Percentiles rank a stretch among this genome's conserved stretches.
These are phyloP conservation scores for Yarrowia osloensis DNA, from an alignment of 805 yeast species.

Conservation along the genomic window DNA sequence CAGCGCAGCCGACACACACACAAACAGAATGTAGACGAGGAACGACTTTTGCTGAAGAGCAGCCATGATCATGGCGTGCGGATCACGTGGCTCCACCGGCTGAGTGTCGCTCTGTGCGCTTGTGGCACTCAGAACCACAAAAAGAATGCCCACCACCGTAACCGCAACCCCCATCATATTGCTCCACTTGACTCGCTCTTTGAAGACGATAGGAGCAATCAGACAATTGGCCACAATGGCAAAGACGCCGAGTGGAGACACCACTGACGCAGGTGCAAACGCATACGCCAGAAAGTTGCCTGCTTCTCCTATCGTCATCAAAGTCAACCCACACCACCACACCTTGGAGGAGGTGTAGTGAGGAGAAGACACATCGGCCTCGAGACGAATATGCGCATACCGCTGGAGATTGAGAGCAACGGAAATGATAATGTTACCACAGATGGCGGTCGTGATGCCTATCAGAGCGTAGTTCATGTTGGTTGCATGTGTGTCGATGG, in stretches of 20 bases:
- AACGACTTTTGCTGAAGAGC: not conserved
- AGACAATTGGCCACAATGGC: slow-evolving; percentile 52
- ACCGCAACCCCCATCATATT: slow-evolving; percentile 47
- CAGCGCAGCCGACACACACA: not conserved
- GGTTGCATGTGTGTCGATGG: not conserved
- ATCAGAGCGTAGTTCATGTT: slow-evolving; percentile 35
- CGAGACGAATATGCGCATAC: slow-evolving; percentile 44
- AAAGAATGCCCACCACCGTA: slow-evolving; percentile 49
- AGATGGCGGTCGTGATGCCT: slow-evolving; percentile 44
- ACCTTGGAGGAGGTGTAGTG: slow-evolving; percentile 14
- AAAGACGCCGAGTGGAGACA: slow-evolving; percentile 54
- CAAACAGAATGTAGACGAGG: not conserved
- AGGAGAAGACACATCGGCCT: slow-evolving; percentile 23
- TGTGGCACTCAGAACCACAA: slow-evolving; percentile 47
- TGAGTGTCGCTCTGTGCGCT: slow-evolving; percentile 5
- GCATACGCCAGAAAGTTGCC: slow-evolving; percentile 55
- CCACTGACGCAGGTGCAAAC: slow-evolving; percentile 50
- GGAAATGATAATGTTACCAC: slow-evolving; percentile 46
- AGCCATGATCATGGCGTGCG: slow-evolving; percentile 21
- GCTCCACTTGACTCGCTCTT: slow-evolving; percentile 43
- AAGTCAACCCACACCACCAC: slow-evolving; percentile 35
- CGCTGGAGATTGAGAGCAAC: slow-evolving; percentile 48
- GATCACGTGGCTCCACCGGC: not conserved
- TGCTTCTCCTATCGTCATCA: slow-evolving; percentile 45
- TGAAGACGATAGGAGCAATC: slow-evolving; percentile 52